Evolutionary conservation across 441 rosid species (phyloP), one percentile per base, ranked within the genome.

Genomic region (Populus hybrid): DNA sequence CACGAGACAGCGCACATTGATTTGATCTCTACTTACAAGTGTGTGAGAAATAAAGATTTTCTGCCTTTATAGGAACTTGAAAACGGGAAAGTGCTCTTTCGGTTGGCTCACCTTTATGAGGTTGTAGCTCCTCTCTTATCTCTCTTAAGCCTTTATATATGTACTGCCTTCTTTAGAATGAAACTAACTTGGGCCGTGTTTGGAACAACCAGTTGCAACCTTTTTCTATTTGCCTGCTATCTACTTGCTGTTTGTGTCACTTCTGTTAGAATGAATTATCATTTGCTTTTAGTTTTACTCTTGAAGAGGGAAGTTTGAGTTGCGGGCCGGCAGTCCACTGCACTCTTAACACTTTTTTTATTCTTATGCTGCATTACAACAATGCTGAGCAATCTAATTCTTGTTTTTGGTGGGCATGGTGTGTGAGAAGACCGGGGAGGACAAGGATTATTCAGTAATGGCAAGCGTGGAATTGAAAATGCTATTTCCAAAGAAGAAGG

Each of bases 401-500:
- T 23, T 63, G 54, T 61, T 54, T 68, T 77, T 77, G 73, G 35
- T 78, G 35, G 32, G n/a, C 67, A 32, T 74, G 36, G 26, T 78
- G 67, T 78, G 69, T 80, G 32, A 80, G 78, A 65, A 95, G 99
- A 83, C 86, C 40, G 97, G 92, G 34, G 99, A 95, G 84, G 95
- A 95, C 87, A 87, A 88, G 75, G 92, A 91, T 54, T 88, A 88
- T 40, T 93, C 98, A n/a, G 84, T 80, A 54, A 77, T 86, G 83
- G 88, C 97, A 68, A 89, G 70, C n/a, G 98, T 92, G 46, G 93
- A 93, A 40, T 86, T 95, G 72, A 89, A 88, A 76, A 91, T 77
- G 85, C 79, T 95, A 24, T 93, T 95, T 61, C 87, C 91, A 32
- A 81, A 83, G 21, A 77, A 89, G 65, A 91, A 87, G 85, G 98